Conservation (phyloP, 1,284 basidiomycete genomes). For the Trichosporon sp. region DNA sequence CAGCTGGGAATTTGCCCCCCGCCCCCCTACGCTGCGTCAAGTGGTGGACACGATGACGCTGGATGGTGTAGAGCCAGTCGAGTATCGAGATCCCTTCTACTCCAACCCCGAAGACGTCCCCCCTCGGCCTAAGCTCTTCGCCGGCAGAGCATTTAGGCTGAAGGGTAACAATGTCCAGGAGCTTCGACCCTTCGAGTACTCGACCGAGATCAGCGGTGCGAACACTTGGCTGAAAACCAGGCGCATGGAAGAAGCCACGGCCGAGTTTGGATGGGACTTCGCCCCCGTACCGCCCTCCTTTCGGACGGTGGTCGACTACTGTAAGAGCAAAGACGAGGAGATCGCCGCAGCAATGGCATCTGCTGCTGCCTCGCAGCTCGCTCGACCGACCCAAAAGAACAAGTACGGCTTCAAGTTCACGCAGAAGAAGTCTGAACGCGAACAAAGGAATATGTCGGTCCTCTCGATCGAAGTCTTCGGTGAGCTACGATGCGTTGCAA, state of each 20-base stretch:
- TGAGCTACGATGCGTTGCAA: slow-evolving; percentile 40
- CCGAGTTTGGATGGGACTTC: slow-evolving; percentile 68
- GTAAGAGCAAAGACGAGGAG: slow-evolving; percentile 51
- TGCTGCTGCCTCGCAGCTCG: slow-evolving; percentile 56
- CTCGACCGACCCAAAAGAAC: slow-evolving; percentile 69
- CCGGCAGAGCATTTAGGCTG: slow-evolving; percentile 68
- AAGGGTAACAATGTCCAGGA: slow-evolving; percentile 51
- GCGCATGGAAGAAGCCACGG: slow-evolving; percentile 3
- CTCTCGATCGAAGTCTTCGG: slow-evolving; percentile 81
- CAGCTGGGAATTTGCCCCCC: slow-evolving; percentile 55
- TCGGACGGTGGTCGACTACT: slow-evolving; percentile 50
- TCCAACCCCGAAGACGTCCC: slow-evolving; percentile 70
- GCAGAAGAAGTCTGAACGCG: slow-evolving; percentile 55
- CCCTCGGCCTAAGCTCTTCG: slow-evolving; percentile 67
- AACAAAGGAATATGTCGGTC: slow-evolving; percentile 71
- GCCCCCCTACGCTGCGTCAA: slow-evolving; percentile 56
- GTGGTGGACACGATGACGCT: slow-evolving; percentile 58
- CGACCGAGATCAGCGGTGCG: background rate
- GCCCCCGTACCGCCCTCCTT: slow-evolving; percentile 61
- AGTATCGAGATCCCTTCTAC: slow-evolving; percentile 76
- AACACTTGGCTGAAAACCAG: slow-evolving; percentile 35
- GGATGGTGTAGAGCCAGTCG: slow-evolving; percentile 58
- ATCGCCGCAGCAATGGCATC: background rate
- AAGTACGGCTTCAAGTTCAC: slow-evolving; percentile 64
- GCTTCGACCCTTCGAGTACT: slow-evolving; percentile 38